Percentiles rank a stretch among this genome's conserved stretches.
Conservation (phyloP, 2,329 filamentous ascomycete species). For the Fusarium globosum region DNA sequence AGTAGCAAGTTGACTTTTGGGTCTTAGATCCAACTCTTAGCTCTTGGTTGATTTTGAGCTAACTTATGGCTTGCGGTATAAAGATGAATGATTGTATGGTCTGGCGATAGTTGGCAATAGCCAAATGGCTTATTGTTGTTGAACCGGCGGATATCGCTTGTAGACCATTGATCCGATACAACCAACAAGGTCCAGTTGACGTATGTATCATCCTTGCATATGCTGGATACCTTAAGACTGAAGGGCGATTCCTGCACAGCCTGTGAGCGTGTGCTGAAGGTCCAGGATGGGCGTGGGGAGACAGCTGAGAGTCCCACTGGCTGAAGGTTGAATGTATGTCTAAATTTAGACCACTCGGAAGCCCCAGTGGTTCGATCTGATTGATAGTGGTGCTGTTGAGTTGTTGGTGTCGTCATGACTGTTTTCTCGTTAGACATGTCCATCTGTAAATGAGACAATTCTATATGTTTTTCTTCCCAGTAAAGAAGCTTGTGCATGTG, state of each 20-base stretch:
- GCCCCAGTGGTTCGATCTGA: constrained; percentile 13
- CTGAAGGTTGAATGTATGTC: constrained; percentile 18
- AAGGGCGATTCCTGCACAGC: constrained; percentile 3
- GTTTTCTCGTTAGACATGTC: not conserved
- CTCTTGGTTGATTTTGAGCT: not conserved
- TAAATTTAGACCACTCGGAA: constrained; percentile 32
- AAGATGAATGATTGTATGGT: not conserved
- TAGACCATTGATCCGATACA: not conserved
- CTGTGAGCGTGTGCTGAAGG: constrained; percentile 16
- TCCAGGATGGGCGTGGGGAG: constrained; percentile 19
- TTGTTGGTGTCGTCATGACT: not conserved
- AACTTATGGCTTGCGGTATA: not conserved
- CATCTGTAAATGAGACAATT: not conserved
- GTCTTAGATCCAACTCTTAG: not conserved
- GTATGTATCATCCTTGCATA: not conserved
- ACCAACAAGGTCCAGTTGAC: not conserved
- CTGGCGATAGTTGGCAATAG: not conserved
- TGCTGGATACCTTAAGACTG: not conserved
- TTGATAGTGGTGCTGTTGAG: not conserved
- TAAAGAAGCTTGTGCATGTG: not conserved
- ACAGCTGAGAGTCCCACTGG: constrained; percentile 17
- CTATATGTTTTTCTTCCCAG: not conserved
- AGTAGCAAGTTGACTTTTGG: not conserved
- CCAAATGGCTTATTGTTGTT: not conserved
- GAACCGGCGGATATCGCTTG: not conserved